Conservation (phyloP, 116 monocot species). For the Dioscorea cayenensis region DNA sequence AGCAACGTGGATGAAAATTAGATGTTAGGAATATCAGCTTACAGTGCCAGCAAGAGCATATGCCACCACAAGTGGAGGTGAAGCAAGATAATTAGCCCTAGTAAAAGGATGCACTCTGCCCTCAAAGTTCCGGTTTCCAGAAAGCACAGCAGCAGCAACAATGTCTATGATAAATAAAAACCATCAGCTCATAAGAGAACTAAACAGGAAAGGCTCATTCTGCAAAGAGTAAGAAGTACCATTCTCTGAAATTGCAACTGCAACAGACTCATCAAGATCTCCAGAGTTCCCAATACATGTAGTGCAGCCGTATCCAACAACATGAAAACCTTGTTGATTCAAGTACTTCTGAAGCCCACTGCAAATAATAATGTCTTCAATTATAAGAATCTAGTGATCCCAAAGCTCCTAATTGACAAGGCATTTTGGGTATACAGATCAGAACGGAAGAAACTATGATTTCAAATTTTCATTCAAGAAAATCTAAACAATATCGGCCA, state of each 20-base stretch:
- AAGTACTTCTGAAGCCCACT: slow-evolving; percentile 78
- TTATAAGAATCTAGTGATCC: not conserved
- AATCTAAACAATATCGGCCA: too few species aligned
- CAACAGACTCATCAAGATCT: slow-evolving; percentile 67
- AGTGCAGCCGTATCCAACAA: slow-evolving; percentile 86
- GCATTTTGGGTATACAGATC: too few species aligned
- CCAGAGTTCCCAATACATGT: slow-evolving; percentile 93
- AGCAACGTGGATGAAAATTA: not conserved
- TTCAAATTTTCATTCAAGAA: too few species aligned
- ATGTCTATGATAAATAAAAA: slow-evolving; percentile 35
- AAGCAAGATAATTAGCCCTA: slow-evolving; percentile 83
- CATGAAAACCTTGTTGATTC: slow-evolving; percentile 69
- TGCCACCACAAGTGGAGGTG: slow-evolving; percentile 82
- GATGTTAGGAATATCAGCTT: slow-evolving; percentile 7
- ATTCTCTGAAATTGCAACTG: slow-evolving; percentile 65
- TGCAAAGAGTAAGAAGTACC: slow-evolving; percentile 19
- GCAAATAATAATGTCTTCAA: slow-evolving; percentile 8
- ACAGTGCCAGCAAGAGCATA: slow-evolving; percentile 93
- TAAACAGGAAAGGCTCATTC: not conserved
- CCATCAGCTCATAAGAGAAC: not conserved
- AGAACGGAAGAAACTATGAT: too few species aligned
- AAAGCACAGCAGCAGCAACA: slow-evolving; percentile 78
- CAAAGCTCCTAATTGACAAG: too few species aligned
- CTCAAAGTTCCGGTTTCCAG: slow-evolving; percentile 85
- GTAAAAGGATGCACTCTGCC: slow-evolving; percentile 87